Percentiles rank a stretch among this genome's conserved stretches.
Conservation (phyloP, 2,329 filamentous ascomycete genomes). For the Penicillium sp. region DNA sequence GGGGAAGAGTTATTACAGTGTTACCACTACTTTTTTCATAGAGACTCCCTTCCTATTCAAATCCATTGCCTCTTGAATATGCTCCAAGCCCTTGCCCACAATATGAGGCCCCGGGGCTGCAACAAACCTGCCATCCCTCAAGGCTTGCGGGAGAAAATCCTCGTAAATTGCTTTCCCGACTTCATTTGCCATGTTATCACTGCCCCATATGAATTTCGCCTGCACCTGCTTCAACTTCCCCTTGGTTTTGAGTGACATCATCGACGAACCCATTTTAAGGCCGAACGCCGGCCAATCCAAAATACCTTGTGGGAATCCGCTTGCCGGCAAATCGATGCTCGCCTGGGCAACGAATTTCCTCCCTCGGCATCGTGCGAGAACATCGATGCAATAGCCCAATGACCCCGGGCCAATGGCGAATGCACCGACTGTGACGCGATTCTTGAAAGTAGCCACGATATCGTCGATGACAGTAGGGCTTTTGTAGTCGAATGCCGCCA, state of each 20-base stretch:
- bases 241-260: constrained; percentile 7
- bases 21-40: constrained; percentile 41
- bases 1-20: not conserved
- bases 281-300: constrained; percentile 6
- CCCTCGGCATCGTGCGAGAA: constrained; percentile 11
- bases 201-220: constrained; percentile 24
- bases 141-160: constrained; percentile 36
- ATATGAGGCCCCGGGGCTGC: constrained; percentile 39
- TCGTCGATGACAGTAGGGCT: constrained; percentile 14
- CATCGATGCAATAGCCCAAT: constrained; percentile 8
- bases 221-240: constrained; percentile 16
- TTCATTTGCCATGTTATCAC: constrained; percentile 23
- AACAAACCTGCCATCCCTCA: constrained; percentile 34
- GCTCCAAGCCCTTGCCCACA: constrained; percentile 42
- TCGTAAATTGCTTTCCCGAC: constrained; percentile 23
- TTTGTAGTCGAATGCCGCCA: constrained; percentile 44
- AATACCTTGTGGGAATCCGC: constrained; percentile 3
- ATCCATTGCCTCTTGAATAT: constrained; percentile 41
- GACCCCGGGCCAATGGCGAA: constrained; percentile 5
- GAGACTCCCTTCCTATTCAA: constrained; percentile 37
- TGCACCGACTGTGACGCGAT: constrained; percentile 15
- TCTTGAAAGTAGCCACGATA: constrained; percentile 15
- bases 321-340: constrained; percentile 14
- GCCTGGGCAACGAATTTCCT: constrained; percentile 20
- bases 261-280: constrained; percentile 3